Percentiles rank a stretch among this genome's conserved stretches.
phyloP scores from a whole-genome alignment of 139 green algal genomes.

The Asterochloris sp. region DNA sequence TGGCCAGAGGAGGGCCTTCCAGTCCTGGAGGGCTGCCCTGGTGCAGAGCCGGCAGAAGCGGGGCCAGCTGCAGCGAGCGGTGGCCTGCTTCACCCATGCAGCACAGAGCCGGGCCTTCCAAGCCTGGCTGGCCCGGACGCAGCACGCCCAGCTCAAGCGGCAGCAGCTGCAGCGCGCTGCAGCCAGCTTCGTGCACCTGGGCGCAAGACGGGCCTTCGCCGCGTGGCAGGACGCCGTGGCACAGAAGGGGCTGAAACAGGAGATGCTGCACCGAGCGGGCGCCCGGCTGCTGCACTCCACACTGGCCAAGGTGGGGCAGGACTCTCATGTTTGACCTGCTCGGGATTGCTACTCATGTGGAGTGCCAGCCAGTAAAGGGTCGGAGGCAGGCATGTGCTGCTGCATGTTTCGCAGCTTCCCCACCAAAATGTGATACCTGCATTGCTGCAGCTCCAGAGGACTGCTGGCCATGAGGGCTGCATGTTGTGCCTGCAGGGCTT shows the following conservation, averaged over 20 bases:
- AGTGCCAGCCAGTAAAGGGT: too few species aligned
- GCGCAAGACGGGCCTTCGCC: not conserved
- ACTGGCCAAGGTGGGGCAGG: not conserved
- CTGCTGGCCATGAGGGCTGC: not conserved
- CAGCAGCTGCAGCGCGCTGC: not conserved
- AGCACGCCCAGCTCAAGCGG: not conserved
- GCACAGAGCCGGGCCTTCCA: conserved; percentile 4
- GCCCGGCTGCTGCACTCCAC: conserved; percentile 8
- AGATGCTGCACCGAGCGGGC: conserved; percentile 1
- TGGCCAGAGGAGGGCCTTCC: not conserved
- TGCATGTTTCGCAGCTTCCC: too few species aligned
- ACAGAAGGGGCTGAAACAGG: not conserved
- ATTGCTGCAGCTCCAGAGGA: not conserved
- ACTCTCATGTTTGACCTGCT: too few species aligned
- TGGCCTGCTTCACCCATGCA: conserved; percentile 4
- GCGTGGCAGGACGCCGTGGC: not conserved
- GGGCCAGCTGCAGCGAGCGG: not conserved
- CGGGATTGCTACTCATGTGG: too few species aligned
- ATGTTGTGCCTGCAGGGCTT: conserved; percentile 2
- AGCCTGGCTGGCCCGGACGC: not conserved
- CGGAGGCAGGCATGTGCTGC: too few species aligned
- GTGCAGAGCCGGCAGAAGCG: conserved; percentile 2
- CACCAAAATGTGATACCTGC: not conserved
- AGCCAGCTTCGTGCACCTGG: not conserved
- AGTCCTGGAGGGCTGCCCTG: not conserved